A percentile compares a stretch with the other conserved stretches of the same genome.
Conservation (phyloP, 1,139 yeast genomes). For the Hansenula sp. region DNA sequence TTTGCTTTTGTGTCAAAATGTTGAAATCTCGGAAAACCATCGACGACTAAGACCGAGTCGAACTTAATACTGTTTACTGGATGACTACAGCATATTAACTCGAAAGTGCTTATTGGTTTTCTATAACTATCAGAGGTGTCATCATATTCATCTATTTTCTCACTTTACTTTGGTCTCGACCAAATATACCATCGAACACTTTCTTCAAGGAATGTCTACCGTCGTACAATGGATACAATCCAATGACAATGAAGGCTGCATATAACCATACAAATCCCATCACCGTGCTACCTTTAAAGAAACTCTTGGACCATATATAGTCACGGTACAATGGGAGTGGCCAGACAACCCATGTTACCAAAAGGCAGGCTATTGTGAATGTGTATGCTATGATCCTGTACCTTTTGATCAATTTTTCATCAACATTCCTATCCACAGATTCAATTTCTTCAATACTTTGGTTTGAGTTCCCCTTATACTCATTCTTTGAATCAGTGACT, state of each 20-base stretch:
- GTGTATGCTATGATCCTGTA: slow-evolving; percentile 32
- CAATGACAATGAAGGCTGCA: slow-evolving; percentile 30
- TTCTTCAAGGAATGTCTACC: slow-evolving; percentile 30
- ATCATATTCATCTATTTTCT: no score
- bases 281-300: slow-evolving; percentile 31
- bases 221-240: slow-evolving; percentile 35
- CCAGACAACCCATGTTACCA: slow-evolving; percentile 40
- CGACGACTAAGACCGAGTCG: no score
- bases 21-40: no score
- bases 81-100: no score
- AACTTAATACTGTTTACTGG: no score
- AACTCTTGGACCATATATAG: slow-evolving; percentile 36
- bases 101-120: no score
- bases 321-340: slow-evolving; percentile 44
- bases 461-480: not conserved
- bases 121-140: no score
- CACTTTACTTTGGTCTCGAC: no score
- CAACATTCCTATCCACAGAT: slow-evolving; percentile 1
- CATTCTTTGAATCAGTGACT: slow-evolving; percentile 9
- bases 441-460: slow-evolving; percentile 4
- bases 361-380: slow-evolving; percentile 27
- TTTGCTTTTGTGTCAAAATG: no score
- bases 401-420: slow-evolving; percentile 7
- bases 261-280: slow-evolving; percentile 37
- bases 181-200: slow-evolving; percentile 25